A percentile compares a stretch with the other conserved stretches of the same genome.
Evolutionary conservation across 2,329 filamentous ascomycete species (phyloP).

Genomic region (Cytospora paraplurivora): DNA sequence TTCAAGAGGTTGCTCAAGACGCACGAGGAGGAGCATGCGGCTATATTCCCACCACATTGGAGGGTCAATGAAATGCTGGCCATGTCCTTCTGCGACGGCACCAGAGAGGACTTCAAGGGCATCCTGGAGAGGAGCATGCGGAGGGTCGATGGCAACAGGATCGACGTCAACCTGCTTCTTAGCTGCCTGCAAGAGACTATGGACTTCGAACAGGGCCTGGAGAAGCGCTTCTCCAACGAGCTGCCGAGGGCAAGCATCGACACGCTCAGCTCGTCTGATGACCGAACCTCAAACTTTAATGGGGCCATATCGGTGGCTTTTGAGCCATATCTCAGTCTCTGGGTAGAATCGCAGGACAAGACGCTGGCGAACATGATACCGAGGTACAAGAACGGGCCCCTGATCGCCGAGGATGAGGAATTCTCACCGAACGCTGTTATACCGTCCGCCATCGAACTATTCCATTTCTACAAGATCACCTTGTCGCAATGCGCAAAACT

Average conservation of each 20-base stretch:
- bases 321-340: constrained; percentile 93
- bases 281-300: constrained; percentile 75
- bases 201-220: constrained; percentile 92
- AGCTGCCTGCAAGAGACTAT: constrained; percentile 93
- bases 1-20: constrained; percentile 94
- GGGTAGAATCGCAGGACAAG: constrained; percentile 95
- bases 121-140: constrained; percentile 89
- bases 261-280: constrained; percentile 78
- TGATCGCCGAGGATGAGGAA: constrained; percentile 83
- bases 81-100: constrained; percentile 93
- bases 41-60: constrained; percentile 86
- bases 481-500: constrained; percentile 94
- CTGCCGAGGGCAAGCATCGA: constrained; percentile 78
- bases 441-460: constrained; percentile 90
- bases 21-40: constrained; percentile 89
- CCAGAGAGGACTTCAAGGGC: constrained; percentile 90
- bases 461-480: constrained; percentile 93
- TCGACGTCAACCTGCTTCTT: constrained; percentile 87
- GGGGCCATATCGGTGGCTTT: constrained; percentile 95
- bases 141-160: constrained; percentile 70
- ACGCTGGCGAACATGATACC: constrained; percentile 83
- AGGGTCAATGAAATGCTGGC: constrained; percentile 86
- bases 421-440: constrained; percentile 90
- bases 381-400: constrained; percentile 80
- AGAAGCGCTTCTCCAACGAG: constrained; percentile 77